phyloP scores from a whole-genome alignment of 2,329 filamentous ascomycete species.

The Venturiaceae sp. region DNA sequence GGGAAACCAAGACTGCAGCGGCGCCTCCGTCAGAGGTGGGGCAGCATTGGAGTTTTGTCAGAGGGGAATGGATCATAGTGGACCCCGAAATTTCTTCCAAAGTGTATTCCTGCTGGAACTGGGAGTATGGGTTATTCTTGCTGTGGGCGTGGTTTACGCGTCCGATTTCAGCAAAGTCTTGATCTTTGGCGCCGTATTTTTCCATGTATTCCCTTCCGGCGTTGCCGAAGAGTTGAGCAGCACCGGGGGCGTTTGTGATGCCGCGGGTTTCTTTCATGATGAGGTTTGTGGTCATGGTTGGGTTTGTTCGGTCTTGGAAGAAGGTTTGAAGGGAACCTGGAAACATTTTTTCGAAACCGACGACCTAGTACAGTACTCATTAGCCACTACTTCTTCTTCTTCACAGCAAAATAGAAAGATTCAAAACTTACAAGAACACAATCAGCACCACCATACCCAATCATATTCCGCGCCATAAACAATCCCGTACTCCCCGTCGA shows the following conservation, averaged over 20 bases:
- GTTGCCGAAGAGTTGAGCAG: slow-evolving; percentile 93
- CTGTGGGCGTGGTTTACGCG: slow-evolving; percentile 90
- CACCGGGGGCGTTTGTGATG: slow-evolving; percentile 69
- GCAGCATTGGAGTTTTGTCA: slow-evolving; percentile 98
- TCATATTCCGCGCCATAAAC: slow-evolving; percentile 70
- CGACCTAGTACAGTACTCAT: slow-evolving; percentile 38
- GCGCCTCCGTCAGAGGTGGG: slow-evolving; percentile 90
- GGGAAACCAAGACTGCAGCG: slow-evolving; percentile 79
- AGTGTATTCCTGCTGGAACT: slow-evolving; percentile 89
- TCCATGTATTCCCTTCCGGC: slow-evolving; percentile 92
- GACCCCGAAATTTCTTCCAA: slow-evolving; percentile 70
- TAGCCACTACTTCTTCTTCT: background rate
- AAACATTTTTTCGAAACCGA: slow-evolving; percentile 98
- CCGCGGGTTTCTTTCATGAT: slow-evolving; percentile 83
- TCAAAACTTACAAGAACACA: slow-evolving; percentile 58
- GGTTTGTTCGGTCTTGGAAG: slow-evolving; percentile 79
- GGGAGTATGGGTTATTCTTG: slow-evolving; percentile 90
- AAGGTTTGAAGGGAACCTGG: slow-evolving; percentile 74
- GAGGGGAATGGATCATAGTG: slow-evolving; percentile 70
- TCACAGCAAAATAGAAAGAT: background rate
- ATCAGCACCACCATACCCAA: slow-evolving; percentile 71
- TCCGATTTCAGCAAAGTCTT: slow-evolving; percentile 92
- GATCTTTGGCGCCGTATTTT: slow-evolving; percentile 71
- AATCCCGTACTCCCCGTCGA: slow-evolving; percentile 89
- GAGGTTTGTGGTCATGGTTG: slow-evolving; percentile 58